Conservation (phyloP, 1,284 basidiomycete species). For the Austroboletus novae-zelandiae region DNA sequence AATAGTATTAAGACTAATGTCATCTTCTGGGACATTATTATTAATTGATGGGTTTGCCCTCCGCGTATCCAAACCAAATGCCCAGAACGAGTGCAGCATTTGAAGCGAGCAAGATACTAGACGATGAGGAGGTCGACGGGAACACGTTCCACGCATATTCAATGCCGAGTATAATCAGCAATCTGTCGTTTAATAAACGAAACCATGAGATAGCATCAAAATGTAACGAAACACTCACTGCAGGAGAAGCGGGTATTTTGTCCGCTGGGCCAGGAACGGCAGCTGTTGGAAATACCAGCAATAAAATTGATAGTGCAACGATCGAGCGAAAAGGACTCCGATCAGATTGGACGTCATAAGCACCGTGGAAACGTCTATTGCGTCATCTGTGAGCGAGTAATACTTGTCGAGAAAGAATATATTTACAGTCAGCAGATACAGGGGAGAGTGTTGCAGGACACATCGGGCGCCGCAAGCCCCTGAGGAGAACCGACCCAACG, state of each 20-base stretch:
- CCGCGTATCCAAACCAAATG: conserved; percentile 56
- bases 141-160: conserved; percentile 90
- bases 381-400: conserved; percentile 8
- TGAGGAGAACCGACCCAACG: conserved; percentile 49
- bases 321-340: conserved; percentile 91
- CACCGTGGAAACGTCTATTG: conserved; percentile 73
- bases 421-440: conserved; percentile 61
- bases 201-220: not conserved
- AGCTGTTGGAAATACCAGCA: conserved; percentile 96
- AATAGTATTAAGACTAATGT: conserved; percentile 10
- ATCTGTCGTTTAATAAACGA: conserved; percentile 39
- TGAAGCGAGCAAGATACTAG: conserved; percentile 55
- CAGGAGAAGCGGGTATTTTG: conserved; percentile 56
- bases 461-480: conserved; percentile 54
- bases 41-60: conserved; percentile 31
- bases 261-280: conserved; percentile 82
- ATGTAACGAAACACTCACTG: conserved; percentile 48
- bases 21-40: not conserved
- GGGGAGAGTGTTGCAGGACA: conserved; percentile 44
- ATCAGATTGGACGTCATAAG: conserved; percentile 92
- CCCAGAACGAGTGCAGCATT: conserved; percentile 64
- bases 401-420: conserved; percentile 2
- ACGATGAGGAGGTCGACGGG: conserved; percentile 77
- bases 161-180: conserved; percentile 58
- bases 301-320: conserved; percentile 98